Conservation (phyloP, 805 yeast genomes). For the Ogataea paradorogensis region DNA sequence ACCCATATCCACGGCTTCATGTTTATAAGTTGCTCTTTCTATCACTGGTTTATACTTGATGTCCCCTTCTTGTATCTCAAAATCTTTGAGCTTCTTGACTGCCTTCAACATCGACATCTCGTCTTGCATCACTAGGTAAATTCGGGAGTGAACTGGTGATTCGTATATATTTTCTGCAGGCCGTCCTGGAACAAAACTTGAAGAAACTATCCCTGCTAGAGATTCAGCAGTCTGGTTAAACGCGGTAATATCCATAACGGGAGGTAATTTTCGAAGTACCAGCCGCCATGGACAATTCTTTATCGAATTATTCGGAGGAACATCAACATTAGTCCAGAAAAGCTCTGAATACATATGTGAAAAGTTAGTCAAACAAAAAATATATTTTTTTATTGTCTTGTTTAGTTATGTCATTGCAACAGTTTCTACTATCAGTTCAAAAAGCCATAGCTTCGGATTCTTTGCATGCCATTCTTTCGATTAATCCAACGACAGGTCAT, state of each 20-base stretch:
- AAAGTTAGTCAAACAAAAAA: too few relatives aligned
- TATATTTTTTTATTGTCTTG: background rate
- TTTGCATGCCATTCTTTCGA: slow-evolving; percentile 16
- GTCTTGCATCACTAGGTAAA: slow-evolving; percentile 37
- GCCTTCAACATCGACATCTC: slow-evolving; percentile 21
- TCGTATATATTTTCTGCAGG: background rate
- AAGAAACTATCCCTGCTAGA: background rate
- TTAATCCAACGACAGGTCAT: slow-evolving; percentile 24
- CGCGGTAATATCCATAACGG: slow-evolving; percentile 31
- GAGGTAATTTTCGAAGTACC: slow-evolving; percentile 44
- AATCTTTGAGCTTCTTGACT: background rate
- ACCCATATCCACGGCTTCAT: background rate
- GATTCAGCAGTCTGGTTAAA: slow-evolving; percentile 20
- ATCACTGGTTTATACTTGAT: slow-evolving; percentile 36
- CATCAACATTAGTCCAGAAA: background rate
- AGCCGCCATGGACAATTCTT: slow-evolving; percentile 9
- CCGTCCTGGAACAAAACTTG: slow-evolving; percentile 1
- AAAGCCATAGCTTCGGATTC: slow-evolving; percentile 6
- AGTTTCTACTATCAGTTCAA: slow-evolving; percentile 14
- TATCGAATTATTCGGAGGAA: background rate
- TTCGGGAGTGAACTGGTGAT: slow-evolving; percentile 39
- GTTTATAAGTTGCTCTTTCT: slow-evolving; percentile 33
- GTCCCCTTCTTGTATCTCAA: background rate
- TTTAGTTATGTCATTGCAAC: slow-evolving; percentile 11
- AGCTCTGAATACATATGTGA: too few relatives aligned